Evolutionary conservation across 148 eudicot genomes (phyloP), one percentile per base, ranked within the genome.

Genomic region (Vaccinium myrtillus): DNA sequence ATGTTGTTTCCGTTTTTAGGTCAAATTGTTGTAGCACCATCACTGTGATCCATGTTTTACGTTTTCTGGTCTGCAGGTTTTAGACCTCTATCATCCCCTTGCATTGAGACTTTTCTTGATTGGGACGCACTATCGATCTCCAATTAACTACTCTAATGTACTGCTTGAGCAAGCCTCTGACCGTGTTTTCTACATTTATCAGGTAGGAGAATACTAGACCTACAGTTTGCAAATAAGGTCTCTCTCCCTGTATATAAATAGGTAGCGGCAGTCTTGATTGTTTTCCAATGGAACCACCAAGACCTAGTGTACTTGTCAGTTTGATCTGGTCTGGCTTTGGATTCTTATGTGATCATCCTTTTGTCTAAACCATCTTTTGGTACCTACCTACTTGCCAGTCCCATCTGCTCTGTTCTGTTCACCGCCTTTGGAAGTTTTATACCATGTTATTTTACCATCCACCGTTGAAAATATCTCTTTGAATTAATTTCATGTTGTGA

Each of bases 41-140:
- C n/a, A 16, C 16, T 56, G 71, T 69, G 43, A 12, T 69, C 18
- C 39, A 7, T 16, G 30, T 61, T 73, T 8, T 71, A 23, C 18
- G n/a, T 54, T 77, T 65, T 53, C 56, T 81, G 63, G 86, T 82
- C 13, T 54, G 82, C 89, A 97, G 99, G 99, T 97, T 83, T 81
- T 95, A 79, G 93, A 97, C 53, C 87, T 95, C 2, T 97, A 94
- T 86, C 98, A 97, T 86, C 98, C 99, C 27, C 90, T 97, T 87
- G 98, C 99, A 75, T 88, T 97, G 89, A 94, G 99, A 80, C 92
- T 91, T 87, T 97, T 97, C 87, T 85, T 97, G 83, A 86, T 97
- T 89, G 90, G 98, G 53, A 93, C 98, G 15, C 99, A 97, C 87
- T 97, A 97, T 84, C 94, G 96, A 61, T 95, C 99, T 86, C 98